phyloP scores from a whole-genome alignment of 345 rosid genomes.

The Abelmoschus esculentus region DNA sequence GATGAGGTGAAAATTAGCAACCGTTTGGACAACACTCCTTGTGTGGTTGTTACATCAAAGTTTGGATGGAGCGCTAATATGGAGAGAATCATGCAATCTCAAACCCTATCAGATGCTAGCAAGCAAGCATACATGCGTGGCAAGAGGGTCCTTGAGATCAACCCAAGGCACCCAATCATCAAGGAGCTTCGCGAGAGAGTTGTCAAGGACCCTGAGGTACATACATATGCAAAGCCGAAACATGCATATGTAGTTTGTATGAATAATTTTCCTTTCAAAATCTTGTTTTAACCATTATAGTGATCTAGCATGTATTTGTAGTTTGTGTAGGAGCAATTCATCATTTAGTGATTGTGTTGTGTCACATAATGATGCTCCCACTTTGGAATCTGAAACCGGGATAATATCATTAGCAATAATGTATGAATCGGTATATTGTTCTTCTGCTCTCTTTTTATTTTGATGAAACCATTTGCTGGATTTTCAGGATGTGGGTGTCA shows the following conservation, averaged over 20 bases:
- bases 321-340: not conserved
- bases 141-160: slow-evolving; percentile 91
- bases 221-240: not conserved
- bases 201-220: slow-evolving; percentile 77
- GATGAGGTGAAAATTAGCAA: slow-evolving; percentile 87
- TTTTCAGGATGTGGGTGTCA: slow-evolving; percentile 60
- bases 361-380: no score
- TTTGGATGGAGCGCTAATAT: slow-evolving; percentile 97
- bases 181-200: slow-evolving; percentile 89
- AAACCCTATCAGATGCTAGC: slow-evolving; percentile 81
- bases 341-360: not conserved
- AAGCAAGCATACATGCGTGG: slow-evolving; percentile 94
- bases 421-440: not conserved
- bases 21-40: slow-evolving; percentile 86
- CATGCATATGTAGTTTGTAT: not conserved
- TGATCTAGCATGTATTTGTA: not conserved
- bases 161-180: slow-evolving; percentile 91
- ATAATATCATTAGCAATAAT: not conserved
- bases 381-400: not conserved
- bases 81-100: slow-evolving; percentile 98
- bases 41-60: slow-evolving; percentile 91
- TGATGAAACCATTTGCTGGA: not conserved
- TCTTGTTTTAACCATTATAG: not conserved
- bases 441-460: not conserved
- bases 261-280: not conserved